Evolutionary conservation across 108 stramenopile genomes (phyloP), one percentile per base, ranked within the genome.

Genomic region (Nitzschia putrida): DNA sequence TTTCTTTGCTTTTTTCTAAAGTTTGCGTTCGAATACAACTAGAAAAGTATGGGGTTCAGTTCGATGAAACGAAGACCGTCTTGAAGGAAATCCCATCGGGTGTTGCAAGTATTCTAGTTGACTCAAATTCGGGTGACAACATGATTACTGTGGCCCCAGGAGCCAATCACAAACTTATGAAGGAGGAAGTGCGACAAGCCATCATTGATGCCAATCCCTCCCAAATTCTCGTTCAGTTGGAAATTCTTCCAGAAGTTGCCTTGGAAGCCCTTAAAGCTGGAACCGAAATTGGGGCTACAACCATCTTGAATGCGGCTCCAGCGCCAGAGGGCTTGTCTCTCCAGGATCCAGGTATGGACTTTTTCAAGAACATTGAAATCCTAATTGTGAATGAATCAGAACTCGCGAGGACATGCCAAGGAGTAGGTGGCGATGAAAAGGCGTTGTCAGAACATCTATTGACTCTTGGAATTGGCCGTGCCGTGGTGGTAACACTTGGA

Each of bases 341-440:
- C 49, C 73, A 89, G n/a, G 87, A 91, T 69, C 79, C 86, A 0
- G 79, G 63, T 23, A 82, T 78, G 78, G 85, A 89, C 8, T 94
- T 89, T 81, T 89, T 78, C 39, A 64, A 74, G 13, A 68, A 77
- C 53, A 65, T 86, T 29, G 92, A 94, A 72, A 80, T 94, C 80
- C 60, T 94, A 55, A 83, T 91, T 53, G 84, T 90, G 26, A 94
- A 94, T 64, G 92, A 94, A 64, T 83, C 86, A 9, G 92, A 94
- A 75, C 57, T 94, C 18, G 59, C 67, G 53, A 69, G 68, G 26
- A 53, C 89, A 5, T 79, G 72, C 69, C 66, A 70, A 0, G 63
- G 77, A 21, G 63, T 54, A 16, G 50, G 58, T 77, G 22, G 76
- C 69, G 60, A 84, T 76, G 69, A 64, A 53, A 61, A 53, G 64